Base-by-base conservation (phyloP, 2,329 filamentous ascomycete species). In the Exophiala sideris region DNA sequence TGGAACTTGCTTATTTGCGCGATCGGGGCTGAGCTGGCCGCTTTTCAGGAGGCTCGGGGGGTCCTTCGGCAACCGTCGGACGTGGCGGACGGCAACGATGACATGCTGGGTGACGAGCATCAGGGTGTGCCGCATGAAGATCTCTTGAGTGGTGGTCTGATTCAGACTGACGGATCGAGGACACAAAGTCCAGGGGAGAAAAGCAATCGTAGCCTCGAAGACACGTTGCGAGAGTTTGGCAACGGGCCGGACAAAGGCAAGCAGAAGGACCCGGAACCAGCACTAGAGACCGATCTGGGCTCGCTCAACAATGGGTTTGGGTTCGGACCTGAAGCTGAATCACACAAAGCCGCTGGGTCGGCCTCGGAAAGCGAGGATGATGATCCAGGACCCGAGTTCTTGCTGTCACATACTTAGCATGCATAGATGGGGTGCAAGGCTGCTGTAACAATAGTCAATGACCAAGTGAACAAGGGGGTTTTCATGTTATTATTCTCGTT, bases 1-100 rank as follows among this genome's bases (percentile, higher is more conserved):
- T 86, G 83, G 83, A 84, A 79, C 49, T 67, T 86, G 16, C 72
- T 86, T 29, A 76, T 84, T 21, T 83, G 79, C 53, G 82, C 81
- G 49, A 80, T 86, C 55, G 80, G 80, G 3, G 81, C 83, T 1
- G 83, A 86, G 64, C 68, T 85, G 2, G 81, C 83, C 58, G 81
- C 83, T 5, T 66, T 78, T 42, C 64, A 65, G 35, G 68, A 74
- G 63, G 75, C 71, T 11, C 66, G 65, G 54, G 57, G 49, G 8
- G 62, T 74, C 55, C 65, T 78, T 32, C 41, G 38, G 20, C 40
- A 47, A 6, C 46, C 46, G 4, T 14, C 45, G 16, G 42, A 33
- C 32, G 8, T 45, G 12, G 32, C 24, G 11, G 33, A 50, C 34
- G 36, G 40, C 24, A 14, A 34, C 7, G 14, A 39, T n/a, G 12